Conservation (phyloP, 2,329 filamentous ascomycete genomes). For the Cordyceps pruinosa region DNA sequence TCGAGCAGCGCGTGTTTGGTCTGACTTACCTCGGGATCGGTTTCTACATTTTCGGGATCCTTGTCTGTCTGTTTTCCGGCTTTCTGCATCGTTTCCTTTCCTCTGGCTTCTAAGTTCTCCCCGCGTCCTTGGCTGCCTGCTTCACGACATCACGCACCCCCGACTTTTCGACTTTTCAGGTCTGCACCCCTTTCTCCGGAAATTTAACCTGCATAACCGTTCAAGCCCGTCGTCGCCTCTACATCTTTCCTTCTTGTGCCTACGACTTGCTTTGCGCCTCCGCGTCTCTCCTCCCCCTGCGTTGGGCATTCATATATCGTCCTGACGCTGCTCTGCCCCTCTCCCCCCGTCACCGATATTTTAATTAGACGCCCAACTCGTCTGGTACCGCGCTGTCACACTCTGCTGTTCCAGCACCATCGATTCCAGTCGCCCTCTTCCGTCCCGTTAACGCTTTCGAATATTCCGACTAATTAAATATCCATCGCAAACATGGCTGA, state of each 20-base stretch:
- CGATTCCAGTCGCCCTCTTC: not conserved
- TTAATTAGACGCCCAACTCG: conserved; percentile 12
- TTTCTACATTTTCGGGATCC: conserved; percentile 5
- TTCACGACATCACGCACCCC: conserved; percentile 9
- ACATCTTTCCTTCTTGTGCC: not conserved
- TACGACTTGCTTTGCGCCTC: conserved; percentile 1
- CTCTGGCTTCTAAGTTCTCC: conserved; percentile 12
- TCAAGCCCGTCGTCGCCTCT: not conserved
- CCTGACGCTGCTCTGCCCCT: conserved; percentile 13
- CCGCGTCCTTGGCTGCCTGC: conserved; percentile 16
- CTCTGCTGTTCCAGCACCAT: not conserved
- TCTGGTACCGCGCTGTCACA: not conserved
- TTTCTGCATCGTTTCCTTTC: conserved; percentile 13
- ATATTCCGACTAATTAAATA: conserved; percentile 5
- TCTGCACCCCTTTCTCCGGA: conserved; percentile 2
- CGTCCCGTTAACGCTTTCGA: not conserved
- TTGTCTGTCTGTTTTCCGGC: conserved; percentile 10
- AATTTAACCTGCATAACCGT: not conserved
- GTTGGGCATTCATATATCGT: conserved; percentile 10
- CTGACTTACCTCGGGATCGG: conserved; percentile 5
- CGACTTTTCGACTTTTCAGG: conserved; percentile 1
- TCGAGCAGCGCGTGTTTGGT: conserved; percentile 14
- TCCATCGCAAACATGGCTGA: conserved; percentile 16
- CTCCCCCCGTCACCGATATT: conserved; percentile 10
- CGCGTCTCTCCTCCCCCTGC: conserved; percentile 3